Base-by-base conservation (phyloP, 2,329 filamentous ascomycete species). In the Juglanconis sp. region DNA sequence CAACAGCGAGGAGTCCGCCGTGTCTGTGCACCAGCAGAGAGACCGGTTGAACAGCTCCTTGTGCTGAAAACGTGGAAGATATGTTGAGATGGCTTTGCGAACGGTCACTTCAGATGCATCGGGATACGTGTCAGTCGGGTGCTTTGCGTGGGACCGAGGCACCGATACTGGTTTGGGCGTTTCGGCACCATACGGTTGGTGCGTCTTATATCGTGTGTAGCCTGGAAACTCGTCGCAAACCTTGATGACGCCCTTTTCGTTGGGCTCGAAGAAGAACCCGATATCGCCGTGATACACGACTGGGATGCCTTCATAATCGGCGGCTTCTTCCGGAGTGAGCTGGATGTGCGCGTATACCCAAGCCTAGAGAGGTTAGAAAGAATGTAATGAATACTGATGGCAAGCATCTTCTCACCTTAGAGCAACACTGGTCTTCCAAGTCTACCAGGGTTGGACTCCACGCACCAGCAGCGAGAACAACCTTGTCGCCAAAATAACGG, bases 241-340 rank as follows among this genome's bases (percentile, higher is more conserved):
- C 35, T 75, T 75, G 56, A 75, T 70, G 50, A 74, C 62, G 3
- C 75, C 73, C 9, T 70, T 72, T 68, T 76, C 75, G 53, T 76
- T 74, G 1, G 76, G 75, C 59, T 81, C 78, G 68, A 81, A 80
- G 68, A 80, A 80, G 69, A 81, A 81, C 1, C 79, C 79, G 35
- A 75, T 69, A 5, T 77, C 76, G 48, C 77, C 73, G 40, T 81
- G 76, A 64, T 80, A 80, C 1, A 81, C 69, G 0, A 80, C 77
- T 0, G 78, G 78, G 0, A 72, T 65, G 48, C 71, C 66, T 58
- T 74, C 77, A 68, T 78, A 80, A n/a, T 70, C 65, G 2, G 69
- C 69, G 0, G 73, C 72, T 66, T 79, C 78, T 47, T 74, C 63
- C 0, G 73, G 71, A 0, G 73, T 73, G 50, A 80, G 68, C 56